Percentiles rank a stretch among this genome's conserved stretches.
These are phyloP conservation scores for Cicer cuneatum DNA, from an alignment of 306 rosid genomes.

Conservation along the genomic window DNA sequence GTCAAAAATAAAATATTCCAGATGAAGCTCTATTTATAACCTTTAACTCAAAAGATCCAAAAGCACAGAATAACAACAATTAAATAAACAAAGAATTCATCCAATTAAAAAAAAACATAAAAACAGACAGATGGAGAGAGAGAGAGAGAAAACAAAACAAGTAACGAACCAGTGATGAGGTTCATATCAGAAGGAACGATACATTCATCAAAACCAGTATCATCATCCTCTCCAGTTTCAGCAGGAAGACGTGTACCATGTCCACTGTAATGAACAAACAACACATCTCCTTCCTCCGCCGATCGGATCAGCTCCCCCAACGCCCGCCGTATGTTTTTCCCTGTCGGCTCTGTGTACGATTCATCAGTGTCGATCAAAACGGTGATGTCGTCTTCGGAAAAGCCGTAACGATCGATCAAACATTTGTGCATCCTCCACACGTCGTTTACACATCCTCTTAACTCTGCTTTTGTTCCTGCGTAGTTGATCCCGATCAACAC, in stretches of 20 bases:
- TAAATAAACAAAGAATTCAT: background rate
- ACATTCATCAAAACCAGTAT: slow-evolving; percentile 96
- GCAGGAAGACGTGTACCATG: slow-evolving; percentile 98
- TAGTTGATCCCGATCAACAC: slow-evolving; percentile 90
- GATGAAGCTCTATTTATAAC: background rate
- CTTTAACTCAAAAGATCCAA: slow-evolving; percentile 7
- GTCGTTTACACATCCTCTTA: slow-evolving; percentile 86
- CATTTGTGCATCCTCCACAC: slow-evolving; percentile 68
- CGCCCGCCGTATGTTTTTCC: slow-evolving; percentile 70
- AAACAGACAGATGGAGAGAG: background rate
- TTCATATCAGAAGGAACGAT: slow-evolving; percentile 95
- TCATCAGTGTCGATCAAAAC: slow-evolving; percentile 78
- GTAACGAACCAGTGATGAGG: slow-evolving; percentile 77
- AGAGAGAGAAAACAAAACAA: background rate
- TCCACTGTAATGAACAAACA: slow-evolving; percentile 88
- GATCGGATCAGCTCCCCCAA: slow-evolving; percentile 62
- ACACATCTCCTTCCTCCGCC: slow-evolving; percentile 60
- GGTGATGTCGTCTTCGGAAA: slow-evolving; percentile 67
- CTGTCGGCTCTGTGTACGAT: slow-evolving; percentile 79
- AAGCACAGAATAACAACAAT: background rate
- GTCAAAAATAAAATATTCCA: background rate
- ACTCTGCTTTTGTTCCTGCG: slow-evolving; percentile 85
- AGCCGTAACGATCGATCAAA: slow-evolving; percentile 68
- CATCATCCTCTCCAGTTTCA: slow-evolving; percentile 94
- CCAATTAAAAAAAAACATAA: background rate